Base-by-base conservation (phyloP, 768 basidiomycete species). In the Suillus alpinus region DNA sequence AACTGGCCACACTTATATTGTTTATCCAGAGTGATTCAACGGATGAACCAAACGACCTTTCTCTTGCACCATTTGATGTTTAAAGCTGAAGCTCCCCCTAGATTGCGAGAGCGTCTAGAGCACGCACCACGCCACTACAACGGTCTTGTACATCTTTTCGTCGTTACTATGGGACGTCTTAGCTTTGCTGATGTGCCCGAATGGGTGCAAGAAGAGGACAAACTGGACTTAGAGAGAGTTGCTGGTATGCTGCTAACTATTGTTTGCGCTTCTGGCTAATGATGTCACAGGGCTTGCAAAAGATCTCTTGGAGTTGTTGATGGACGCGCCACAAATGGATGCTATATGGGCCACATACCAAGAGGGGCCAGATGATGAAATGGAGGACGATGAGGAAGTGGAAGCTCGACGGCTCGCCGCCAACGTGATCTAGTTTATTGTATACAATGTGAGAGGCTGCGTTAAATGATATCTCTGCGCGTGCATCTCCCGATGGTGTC, bases 81-180 rank as follows among this genome's bases (percentile, higher is more conserved):
- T 62, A 74, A 76, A 36, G 69, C 76, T 29, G 78, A 81, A 7
- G 72, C 83, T 13, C 71, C 74, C 12, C 69, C 83, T 51, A 81
- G 84, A 68, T 73, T 92, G 57, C 81, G 84, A 43, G 77, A 80
- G 40, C 84, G 84, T 68, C 79, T 93, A 34, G 81, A 83, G 59
- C 76, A 79, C 44, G 82, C 85, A 16, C 76, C 81, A 13, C 81
- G 84, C 36, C 76, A 78, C 32, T 87, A 88, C 68, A 85, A 82
- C 65, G 86, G 86, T 36, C 72, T 90, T 31, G 78, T 78, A 13
- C 86, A 94, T 65, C 80, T 86, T 69, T 92, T 92, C 68, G 83
- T 86, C 32, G 85, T 92, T n/a, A 83, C 86, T 0, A 83, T 94
- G 58, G 89, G 92, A 41, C 81, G 91, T 62, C 74, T 94, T 51